Evolutionary conservation across 1,139 yeast species (phyloP).

Genomic region (Blastobotrys proliferans): DNA sequence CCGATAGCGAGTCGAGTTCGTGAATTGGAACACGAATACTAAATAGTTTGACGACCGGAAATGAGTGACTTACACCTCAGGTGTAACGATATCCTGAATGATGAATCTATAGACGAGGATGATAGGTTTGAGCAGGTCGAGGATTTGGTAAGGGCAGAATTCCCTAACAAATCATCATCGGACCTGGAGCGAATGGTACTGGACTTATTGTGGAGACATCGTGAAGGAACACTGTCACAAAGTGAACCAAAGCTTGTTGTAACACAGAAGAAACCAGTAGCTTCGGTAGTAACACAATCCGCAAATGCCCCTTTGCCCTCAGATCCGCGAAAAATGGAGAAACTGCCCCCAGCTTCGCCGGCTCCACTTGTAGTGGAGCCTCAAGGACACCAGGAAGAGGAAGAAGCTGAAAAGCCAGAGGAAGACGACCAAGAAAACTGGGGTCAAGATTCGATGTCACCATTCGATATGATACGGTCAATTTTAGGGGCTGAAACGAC

Average conservation of each 20-base stretch:
- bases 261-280: slow-evolving; percentile 6
- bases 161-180: slow-evolving; percentile 16
- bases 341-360: slow-evolving; percentile 1
- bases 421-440: slow-evolving; percentile 12
- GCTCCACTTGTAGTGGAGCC: neutral
- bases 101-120: slow-evolving; percentile 34
- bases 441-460: slow-evolving; percentile 23
- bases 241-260: slow-evolving; percentile 5
- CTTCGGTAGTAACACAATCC: neutral
- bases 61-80: slow-evolving; percentile 31
- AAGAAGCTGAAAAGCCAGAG: neutral
- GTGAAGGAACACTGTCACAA: slow-evolving; percentile 16
- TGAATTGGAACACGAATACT: no score
- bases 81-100: slow-evolving; percentile 34
- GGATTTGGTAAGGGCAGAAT: slow-evolving; percentile 29
- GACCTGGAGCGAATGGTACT: slow-evolving; percentile 35
- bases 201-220: slow-evolving; percentile 42
- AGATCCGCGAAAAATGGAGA: slow-evolving; percentile 20
- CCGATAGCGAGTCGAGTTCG: no score
- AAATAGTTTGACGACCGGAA: no score
- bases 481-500: slow-evolving; percentile 30
- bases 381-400: neutral
- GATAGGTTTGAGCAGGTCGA: slow-evolving; percentile 39
- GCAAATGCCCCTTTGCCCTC: slow-evolving; percentile 17
- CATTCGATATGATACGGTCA: slow-evolving; percentile 33